Conservation (phyloP, 129 eudicot species). For the Arctium minus region DNA sequence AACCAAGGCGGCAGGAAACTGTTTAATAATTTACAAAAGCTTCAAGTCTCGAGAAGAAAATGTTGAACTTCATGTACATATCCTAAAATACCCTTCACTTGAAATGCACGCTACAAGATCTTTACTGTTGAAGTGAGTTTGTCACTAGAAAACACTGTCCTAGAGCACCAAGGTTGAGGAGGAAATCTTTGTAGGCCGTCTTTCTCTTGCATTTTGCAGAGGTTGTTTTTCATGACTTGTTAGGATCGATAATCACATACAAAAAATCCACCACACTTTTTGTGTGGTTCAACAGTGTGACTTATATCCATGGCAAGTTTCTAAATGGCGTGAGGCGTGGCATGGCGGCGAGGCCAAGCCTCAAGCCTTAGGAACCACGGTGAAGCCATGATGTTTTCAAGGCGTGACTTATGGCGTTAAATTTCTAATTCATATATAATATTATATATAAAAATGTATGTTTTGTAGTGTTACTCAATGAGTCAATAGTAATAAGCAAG, state of each 20-base stretch:
- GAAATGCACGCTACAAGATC: background rate
- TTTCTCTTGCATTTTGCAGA: background rate
- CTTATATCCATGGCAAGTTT: background rate
- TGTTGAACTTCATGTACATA: background rate
- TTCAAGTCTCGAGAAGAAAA: background rate
- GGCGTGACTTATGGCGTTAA: too few relatives aligned
- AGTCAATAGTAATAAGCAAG: too few relatives aligned
- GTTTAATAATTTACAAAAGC: background rate
- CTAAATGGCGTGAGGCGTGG: too few relatives aligned
- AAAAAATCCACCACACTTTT: background rate
- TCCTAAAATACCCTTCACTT: background rate
- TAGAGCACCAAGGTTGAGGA: background rate
- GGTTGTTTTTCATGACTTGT: background rate
- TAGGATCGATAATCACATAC: background rate
- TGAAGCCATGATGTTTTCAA: too few relatives aligned
- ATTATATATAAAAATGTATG: too few relatives aligned
- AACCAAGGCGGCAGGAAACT: too few relatives aligned
- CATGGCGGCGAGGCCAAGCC: too few relatives aligned
- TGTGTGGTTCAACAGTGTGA: background rate
- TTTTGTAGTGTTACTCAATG: too few relatives aligned
- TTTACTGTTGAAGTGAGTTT: too few relatives aligned
- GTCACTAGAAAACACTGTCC: background rate
- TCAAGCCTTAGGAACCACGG: too few relatives aligned
- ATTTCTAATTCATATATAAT: too few relatives aligned
- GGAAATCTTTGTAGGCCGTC: background rate